phyloP scores from a whole-genome alignment of 768 basidiomycete species.

The Rhodotorula sphaerocarpa region DNA sequence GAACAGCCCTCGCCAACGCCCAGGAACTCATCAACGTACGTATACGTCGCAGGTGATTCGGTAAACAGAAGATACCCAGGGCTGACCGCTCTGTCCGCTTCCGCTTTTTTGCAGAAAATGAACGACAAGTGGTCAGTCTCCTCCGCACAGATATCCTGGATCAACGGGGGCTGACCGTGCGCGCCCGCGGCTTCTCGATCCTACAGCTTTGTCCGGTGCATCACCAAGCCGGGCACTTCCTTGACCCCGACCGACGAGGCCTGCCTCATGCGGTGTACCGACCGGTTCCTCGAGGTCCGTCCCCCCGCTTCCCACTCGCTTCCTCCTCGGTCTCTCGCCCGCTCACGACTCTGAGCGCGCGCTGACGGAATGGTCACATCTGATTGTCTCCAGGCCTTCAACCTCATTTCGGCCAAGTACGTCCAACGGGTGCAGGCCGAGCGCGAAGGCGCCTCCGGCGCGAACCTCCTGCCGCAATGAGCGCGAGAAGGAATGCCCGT shows the following conservation, averaged over 20 bases:
- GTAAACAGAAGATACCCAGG: background rate
- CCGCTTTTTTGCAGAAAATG: slow-evolving; percentile 36
- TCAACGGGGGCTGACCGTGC: too few relatives aligned
- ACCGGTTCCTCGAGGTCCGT: slow-evolving; percentile 31
- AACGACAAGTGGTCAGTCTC: slow-evolving; percentile 36
- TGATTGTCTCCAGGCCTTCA: slow-evolving; percentile 6
- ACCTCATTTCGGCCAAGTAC: slow-evolving; percentile 18
- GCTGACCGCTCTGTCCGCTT: background rate
- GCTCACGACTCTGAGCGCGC: too few relatives aligned
- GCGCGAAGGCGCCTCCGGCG: slow-evolving; percentile 9
- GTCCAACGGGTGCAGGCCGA: slow-evolving; percentile 30
- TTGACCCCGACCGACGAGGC: slow-evolving; percentile 24
- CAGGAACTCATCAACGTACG: slow-evolving; percentile 35
- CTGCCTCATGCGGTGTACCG: slow-evolving; percentile 26
- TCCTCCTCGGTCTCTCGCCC: too few relatives aligned
- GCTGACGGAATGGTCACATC: too few relatives aligned
- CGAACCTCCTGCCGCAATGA: background rate
- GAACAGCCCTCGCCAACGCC: slow-evolving; percentile 34
- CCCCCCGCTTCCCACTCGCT: background rate
- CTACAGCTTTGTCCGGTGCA: slow-evolving; percentile 24
- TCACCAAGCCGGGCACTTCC: slow-evolving; percentile 11
- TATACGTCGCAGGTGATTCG: background rate
- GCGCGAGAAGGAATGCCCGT: too few relatives aligned
- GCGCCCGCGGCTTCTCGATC: background rate
- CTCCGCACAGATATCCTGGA: too few relatives aligned